These are phyloP conservation scores for Apiotrichum siamense DNA, from an alignment of 1,284 basidiomycete species.

Conservation along the genomic window DNA sequence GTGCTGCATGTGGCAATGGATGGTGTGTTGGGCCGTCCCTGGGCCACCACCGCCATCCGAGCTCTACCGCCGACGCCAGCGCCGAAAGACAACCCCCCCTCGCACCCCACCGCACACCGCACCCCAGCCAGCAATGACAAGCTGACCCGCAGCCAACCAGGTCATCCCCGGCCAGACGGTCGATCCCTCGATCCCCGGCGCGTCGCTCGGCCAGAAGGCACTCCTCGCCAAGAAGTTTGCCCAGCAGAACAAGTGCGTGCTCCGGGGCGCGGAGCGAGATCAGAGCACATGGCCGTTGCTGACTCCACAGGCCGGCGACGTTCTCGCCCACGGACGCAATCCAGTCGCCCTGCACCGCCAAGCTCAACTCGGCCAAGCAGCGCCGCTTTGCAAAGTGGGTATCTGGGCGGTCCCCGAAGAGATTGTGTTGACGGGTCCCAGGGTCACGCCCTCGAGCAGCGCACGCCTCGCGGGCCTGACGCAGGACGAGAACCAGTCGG, in stretches of 20 bases:
- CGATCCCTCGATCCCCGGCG: constrained; percentile 27
- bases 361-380: constrained; percentile 79
- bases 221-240: constrained; percentile 81
- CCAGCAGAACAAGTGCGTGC: constrained; percentile 68
- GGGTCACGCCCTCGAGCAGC: not conserved
- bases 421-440: not conserved
- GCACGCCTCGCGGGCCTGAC: not conserved
- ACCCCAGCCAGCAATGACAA: no score
- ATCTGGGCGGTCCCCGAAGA: not conserved
- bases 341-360: constrained; percentile 84
- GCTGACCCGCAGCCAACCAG: constrained; percentile 32
- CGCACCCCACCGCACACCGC: no score
- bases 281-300: not conserved
- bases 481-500: no score
- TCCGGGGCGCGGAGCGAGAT: no score
- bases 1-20: no score
- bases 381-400: constrained; percentile 82
- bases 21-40: not conserved
- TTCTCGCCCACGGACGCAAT: constrained; percentile 88
- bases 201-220: constrained; percentile 68
- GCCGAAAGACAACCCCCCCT: no score
- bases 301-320: constrained; percentile 60
- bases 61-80: no score
- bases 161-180: constrained; percentile 43
- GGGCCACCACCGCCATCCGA: no score